These are phyloP conservation scores for Rubia peregrina DNA, from an alignment of 305 asterid species.

Conservation along the genomic window DNA sequence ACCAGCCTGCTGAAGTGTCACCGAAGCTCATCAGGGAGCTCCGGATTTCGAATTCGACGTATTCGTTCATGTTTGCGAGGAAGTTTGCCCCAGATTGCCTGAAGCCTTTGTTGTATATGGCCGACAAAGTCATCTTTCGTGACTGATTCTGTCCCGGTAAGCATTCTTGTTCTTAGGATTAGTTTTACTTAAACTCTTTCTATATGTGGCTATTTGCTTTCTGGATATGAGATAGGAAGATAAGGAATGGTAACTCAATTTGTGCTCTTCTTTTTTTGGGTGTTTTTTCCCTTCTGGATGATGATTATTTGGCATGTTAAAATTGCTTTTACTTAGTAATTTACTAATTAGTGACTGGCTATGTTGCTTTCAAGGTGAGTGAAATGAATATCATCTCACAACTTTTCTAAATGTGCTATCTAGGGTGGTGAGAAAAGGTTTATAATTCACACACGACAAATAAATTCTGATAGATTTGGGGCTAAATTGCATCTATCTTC, in stretches of 20 bases:
- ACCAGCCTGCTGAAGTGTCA: slow-evolving; percentile 47
- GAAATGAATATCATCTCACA: background rate
- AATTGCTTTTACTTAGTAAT: background rate
- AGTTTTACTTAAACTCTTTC: background rate
- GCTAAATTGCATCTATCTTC: background rate
- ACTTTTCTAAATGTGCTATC: background rate
- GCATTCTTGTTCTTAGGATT: slow-evolving; percentile 3
- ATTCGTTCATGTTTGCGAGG: slow-evolving; percentile 60
- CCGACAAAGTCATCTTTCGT: slow-evolving; percentile 55
- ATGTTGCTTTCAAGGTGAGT: background rate
- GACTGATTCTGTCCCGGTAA: slow-evolving; percentile 44
- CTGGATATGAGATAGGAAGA: background rate
- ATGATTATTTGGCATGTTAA: background rate
- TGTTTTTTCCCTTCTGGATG: background rate
- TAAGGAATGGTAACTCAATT: background rate
- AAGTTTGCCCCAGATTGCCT: slow-evolving; percentile 74
- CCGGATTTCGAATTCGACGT: slow-evolving; percentile 53
- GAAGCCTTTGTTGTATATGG: slow-evolving; percentile 58
- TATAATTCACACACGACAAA: background rate
- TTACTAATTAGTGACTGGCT: background rate
- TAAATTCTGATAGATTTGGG: background rate
- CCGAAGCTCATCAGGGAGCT: slow-evolving; percentile 46
- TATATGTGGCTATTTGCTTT: background rate
- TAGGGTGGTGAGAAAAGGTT: background rate
- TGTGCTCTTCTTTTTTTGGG: background rate